Percentiles rank a stretch among this genome's conserved stretches.
Evolutionary conservation across 345 rosid species (phyloP).

Genomic region (Eucalyptus shirleyi): DNA sequence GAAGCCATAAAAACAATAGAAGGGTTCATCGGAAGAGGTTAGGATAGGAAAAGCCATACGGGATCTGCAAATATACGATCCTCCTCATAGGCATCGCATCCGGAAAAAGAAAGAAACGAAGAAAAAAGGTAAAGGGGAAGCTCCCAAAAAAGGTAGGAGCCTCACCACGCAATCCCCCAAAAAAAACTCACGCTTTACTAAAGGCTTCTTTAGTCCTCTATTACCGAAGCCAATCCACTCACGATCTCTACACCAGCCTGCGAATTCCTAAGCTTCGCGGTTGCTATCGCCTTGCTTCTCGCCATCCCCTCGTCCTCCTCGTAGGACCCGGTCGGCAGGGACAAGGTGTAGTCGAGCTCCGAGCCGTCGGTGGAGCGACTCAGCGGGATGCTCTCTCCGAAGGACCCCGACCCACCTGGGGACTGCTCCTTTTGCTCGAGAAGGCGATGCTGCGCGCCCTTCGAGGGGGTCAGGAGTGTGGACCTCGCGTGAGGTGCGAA

Average conservation of each 20-base stretch:
- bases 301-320: neutral
- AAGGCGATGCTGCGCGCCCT: neutral
- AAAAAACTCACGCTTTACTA: neutral
- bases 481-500: slow-evolving; percentile 37
- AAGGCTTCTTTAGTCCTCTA: slow-evolving; percentile 3
- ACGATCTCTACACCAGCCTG: slow-evolving; percentile 26
- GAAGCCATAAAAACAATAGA: neutral
- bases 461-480: neutral
- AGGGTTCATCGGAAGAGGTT: neutral
- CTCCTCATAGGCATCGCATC: neutral
- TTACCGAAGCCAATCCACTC: slow-evolving; percentile 48
- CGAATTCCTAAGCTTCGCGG: slow-evolving; percentile 27
- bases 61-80: neutral
- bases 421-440: neutral
- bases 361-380: neutral
- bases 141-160: neutral
- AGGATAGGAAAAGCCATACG: neutral
- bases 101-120: neutral
- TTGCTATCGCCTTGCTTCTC: slow-evolving; percentile 5
- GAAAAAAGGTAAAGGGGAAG: neutral
- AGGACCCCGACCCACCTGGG: neutral
- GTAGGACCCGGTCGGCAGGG: neutral
- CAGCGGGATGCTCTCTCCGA: neutral
- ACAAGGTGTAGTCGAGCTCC: neutral
- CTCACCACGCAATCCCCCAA: neutral